These are phyloP conservation scores for Colletotrichum chrysophilum DNA, from an alignment of 2,329 filamentous ascomycete species.

Conservation along the genomic window DNA sequence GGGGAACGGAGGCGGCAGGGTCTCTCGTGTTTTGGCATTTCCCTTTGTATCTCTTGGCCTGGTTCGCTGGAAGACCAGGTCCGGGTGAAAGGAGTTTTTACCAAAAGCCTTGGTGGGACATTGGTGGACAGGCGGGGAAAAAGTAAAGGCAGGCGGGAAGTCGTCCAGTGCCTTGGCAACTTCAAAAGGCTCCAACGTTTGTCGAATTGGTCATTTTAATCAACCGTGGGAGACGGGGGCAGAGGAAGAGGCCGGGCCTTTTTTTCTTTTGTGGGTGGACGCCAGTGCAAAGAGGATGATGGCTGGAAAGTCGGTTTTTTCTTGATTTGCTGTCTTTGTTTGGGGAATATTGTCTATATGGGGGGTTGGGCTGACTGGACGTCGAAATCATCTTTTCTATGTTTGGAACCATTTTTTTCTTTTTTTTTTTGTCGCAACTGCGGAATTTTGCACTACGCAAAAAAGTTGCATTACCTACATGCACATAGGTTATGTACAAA, in stretches of 20 bases:
- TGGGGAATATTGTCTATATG: neutral
- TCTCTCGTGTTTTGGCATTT: neutral
- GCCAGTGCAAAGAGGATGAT: neutral
- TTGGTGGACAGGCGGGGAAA: neutral
- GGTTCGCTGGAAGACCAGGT: conserved; percentile 15
- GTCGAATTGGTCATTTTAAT: neutral
- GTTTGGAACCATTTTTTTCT: neutral
- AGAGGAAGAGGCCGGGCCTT: conserved; percentile 16
- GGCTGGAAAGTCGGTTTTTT: neutral
- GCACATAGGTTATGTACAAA: conserved; percentile 16
- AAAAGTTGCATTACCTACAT: neutral
- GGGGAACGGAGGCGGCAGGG: neutral
- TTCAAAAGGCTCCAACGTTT: neutral
- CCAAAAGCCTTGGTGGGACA: neutral
- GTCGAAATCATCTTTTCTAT: neutral
- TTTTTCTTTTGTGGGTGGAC: neutral
- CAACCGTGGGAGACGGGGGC: neutral
- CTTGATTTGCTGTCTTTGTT: neutral
- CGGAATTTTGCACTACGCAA: neutral
- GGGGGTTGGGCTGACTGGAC: neutral
- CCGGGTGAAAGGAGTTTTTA: neutral
- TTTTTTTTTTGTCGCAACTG: neutral
- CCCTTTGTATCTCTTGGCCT: neutral
- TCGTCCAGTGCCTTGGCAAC: neutral
- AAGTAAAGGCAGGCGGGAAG: neutral